Conservation (phyloP, 495 filamentous ascomycete genomes). For the Penicillium desertorum region DNA sequence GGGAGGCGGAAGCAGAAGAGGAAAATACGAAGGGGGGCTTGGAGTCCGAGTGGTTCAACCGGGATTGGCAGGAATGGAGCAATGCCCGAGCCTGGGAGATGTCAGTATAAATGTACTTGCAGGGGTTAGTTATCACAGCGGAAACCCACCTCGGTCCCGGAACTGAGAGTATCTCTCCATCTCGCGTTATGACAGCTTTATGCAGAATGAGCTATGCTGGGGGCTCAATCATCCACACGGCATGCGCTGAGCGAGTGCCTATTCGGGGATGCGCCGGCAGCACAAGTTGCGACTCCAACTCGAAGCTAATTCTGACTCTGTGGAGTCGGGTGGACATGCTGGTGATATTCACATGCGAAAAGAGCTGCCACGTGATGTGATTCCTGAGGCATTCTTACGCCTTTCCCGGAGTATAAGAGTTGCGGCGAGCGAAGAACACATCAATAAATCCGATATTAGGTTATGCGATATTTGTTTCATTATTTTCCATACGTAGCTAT, state of each 20-base stretch:
- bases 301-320: background rate
- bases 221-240: background rate
- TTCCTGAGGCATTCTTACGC: constrained; percentile 2
- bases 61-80: constrained; percentile 88
- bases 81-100: constrained; percentile 78
- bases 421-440: background rate
- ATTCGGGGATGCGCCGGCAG: background rate
- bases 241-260: background rate
- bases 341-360: constrained; percentile 11
- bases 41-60: constrained; percentile 56
- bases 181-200: background rate
- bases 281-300: constrained; percentile 1
- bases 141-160: constrained; percentile 74
- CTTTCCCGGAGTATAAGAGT: background rate
- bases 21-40: constrained; percentile 62
- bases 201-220: background rate
- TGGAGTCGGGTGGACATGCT: background rate
- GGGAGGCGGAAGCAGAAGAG: constrained; percentile 81
- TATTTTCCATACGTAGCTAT: background rate
- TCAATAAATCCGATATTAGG: background rate
- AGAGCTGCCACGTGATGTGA: constrained; percentile 1
- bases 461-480: background rate
- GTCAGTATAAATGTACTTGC: constrained; percentile 7
- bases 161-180: constrained; percentile 99
- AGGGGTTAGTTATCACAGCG: constrained; percentile 4